Evolutionary conservation across 2,329 filamentous ascomycete genomes (phyloP).

Genomic region (Colletotrichum ledebouriae): DNA sequence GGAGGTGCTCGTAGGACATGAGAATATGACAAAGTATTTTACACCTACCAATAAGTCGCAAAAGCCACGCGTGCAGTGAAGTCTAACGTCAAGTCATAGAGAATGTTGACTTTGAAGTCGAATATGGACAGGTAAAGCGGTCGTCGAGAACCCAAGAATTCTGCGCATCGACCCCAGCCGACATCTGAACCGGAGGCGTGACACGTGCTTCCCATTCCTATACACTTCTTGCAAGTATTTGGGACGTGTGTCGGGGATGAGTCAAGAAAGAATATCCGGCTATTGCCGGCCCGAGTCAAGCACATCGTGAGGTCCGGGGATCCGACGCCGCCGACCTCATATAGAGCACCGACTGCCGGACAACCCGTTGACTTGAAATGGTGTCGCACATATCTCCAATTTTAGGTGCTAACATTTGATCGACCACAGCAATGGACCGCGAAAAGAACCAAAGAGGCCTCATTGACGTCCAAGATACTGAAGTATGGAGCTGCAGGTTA

Average conservation of each 20-base stretch:
- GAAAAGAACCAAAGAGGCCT: background rate
- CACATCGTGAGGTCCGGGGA: background rate
- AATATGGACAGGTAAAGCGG: too few species aligned
- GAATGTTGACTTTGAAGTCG: too few species aligned
- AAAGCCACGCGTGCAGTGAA: background rate
- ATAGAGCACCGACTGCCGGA: slow-evolving; percentile 4
- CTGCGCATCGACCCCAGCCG: too few species aligned
- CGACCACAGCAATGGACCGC: too few species aligned
- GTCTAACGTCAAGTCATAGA: too few species aligned
- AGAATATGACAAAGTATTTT: slow-evolving; percentile 29
- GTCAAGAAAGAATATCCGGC: slow-evolving; percentile 19
- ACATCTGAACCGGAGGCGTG: background rate
- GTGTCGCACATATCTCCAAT: too few species aligned
- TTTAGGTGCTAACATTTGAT: too few species aligned
- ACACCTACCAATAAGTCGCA: background rate
- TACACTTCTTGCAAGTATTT: background rate
- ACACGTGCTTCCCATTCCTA: slow-evolving; percentile 22
- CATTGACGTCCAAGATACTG: background rate
- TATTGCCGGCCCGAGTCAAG: slow-evolving; percentile 36
- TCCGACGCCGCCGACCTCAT: slow-evolving; percentile 19
- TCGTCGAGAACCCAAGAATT: too few species aligned
- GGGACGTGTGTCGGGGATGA: slow-evolving; percentile 8
- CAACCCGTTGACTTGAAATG: background rate
- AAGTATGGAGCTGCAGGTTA: background rate
- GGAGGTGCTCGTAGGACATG: slow-evolving; percentile 31